Conservation (phyloP, 306 rosid genomes). For the Arachis hypogaea region DNA sequence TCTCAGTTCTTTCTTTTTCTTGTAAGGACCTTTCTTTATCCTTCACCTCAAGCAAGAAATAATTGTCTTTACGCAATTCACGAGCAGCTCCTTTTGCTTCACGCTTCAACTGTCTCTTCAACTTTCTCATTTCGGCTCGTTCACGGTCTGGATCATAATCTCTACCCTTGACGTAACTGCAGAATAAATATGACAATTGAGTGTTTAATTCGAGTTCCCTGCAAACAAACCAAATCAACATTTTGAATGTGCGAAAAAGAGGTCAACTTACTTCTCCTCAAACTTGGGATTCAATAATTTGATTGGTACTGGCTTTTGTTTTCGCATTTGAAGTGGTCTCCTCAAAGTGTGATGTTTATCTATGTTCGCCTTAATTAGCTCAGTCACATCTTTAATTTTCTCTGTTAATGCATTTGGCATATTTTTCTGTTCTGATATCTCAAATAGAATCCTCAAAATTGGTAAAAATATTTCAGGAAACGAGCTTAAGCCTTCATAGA, state of each 20-base stretch:
- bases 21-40: conserved; percentile 60
- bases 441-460: conserved; percentile 53
- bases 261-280: conserved; percentile 71
- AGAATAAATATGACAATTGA: conserved; percentile 16
- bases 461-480: conserved; percentile 86
- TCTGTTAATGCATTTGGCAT: conserved; percentile 54
- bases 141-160: conserved; percentile 87
- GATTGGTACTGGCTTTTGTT: conserved; percentile 84
- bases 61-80: conserved; percentile 84
- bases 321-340: conserved; percentile 84
- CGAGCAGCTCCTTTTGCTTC: conserved; percentile 87
- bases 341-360: conserved; percentile 55
- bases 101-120: conserved; percentile 62
- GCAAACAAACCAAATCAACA: not conserved
- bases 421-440: conserved; percentile 59
- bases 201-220: conserved; percentile 25
- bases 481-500: conserved; percentile 67
- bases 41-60: conserved; percentile 71
- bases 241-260: not conserved
- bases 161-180: conserved; percentile 88
- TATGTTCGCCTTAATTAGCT: conserved; percentile 58
- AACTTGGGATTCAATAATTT: conserved; percentile 79
- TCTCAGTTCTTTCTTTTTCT: conserved; percentile 74
- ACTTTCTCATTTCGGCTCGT: conserved; percentile 65
- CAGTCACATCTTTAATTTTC: conserved; percentile 58